phyloP scores from a whole-genome alignment of 1,284 basidiomycete species.

The Phellopilus nigrolimitatus region DNA sequence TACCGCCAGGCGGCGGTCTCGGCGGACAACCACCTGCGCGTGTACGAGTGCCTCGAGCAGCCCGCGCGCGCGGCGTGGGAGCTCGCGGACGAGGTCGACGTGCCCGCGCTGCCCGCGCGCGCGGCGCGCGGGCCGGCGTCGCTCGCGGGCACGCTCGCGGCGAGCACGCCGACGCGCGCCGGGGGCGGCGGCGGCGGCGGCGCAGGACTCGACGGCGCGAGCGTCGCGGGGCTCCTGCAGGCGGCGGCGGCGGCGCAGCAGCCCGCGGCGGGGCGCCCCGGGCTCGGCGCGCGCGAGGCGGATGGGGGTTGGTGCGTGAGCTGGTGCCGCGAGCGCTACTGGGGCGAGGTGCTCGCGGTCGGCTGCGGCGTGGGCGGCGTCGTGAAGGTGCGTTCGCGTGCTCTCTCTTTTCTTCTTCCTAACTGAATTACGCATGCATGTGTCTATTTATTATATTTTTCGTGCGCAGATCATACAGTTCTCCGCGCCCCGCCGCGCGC shows the following conservation, averaged over 20 bases:
- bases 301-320: constrained; percentile 89
- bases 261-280: constrained; percentile 40
- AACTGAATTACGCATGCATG: neutral
- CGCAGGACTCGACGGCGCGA: constrained; percentile 52
- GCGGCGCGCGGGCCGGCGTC: constrained; percentile 38
- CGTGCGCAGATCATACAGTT: constrained; percentile 44
- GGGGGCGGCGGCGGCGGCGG: constrained; percentile 31
- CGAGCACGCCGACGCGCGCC: constrained; percentile 67
- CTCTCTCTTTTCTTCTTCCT: neutral
- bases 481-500: constrained; percentile 32
- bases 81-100: constrained; percentile 73
- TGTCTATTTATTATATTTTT: neutral
- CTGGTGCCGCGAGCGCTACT: constrained; percentile 93
- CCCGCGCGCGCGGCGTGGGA: constrained; percentile 79
- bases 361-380: constrained; percentile 67
- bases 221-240: constrained; percentile 51
- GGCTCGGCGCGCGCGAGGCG: constrained; percentile 64
- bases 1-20: constrained; percentile 87
- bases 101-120: constrained; percentile 50
- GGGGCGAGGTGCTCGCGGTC: constrained; percentile 84
- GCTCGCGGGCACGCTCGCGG: constrained; percentile 46
- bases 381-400: constrained; percentile 57
- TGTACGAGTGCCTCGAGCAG: constrained; percentile 88
- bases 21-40: constrained; percentile 78
- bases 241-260: constrained; percentile 42